Evolutionary conservation across 31 red algal genomes (phyloP).

Genomic region (Bonnemaisonia californica): DNA sequence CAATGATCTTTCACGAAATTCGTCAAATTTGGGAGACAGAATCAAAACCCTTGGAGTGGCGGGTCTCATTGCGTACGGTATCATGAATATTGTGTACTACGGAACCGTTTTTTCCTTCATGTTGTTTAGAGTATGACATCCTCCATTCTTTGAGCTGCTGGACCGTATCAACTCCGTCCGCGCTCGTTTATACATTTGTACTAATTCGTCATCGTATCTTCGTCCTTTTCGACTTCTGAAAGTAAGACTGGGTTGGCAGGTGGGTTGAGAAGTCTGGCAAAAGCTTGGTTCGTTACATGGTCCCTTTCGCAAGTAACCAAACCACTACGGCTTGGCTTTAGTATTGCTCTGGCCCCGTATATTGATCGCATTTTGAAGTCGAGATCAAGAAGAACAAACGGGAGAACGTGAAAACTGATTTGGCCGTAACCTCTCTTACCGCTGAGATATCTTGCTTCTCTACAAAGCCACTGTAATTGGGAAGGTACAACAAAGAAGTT

Average conservation of each 20-base stretch:
- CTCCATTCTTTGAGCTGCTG: too few relatives aligned
- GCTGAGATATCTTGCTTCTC: too few relatives aligned
- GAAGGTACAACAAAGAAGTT: too few relatives aligned
- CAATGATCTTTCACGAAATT: background rate
- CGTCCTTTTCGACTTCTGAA: slow-evolving; percentile 16
- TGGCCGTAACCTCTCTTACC: too few relatives aligned
- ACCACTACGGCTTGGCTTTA: slow-evolving; percentile 67
- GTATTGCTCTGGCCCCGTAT: slow-evolving; percentile 68
- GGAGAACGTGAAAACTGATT: too few relatives aligned
- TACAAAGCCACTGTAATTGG: too few relatives aligned
- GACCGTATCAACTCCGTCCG: too few relatives aligned
- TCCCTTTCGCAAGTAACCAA: slow-evolving; percentile 87
- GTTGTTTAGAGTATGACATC: slow-evolving; percentile 64
- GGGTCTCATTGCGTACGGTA: slow-evolving; percentile 77
- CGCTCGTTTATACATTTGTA: too few relatives aligned
- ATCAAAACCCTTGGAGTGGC: slow-evolving; percentile 70
- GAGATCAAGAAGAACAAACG: background rate
- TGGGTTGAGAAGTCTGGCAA: slow-evolving; percentile 47
- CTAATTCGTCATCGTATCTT: too few relatives aligned
- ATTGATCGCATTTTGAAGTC: slow-evolving; percentile 54
- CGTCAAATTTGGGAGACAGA: slow-evolving; percentile 17
- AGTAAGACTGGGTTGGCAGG: slow-evolving; percentile 38
- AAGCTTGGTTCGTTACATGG: slow-evolving; percentile 89
- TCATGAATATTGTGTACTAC: slow-evolving; percentile 84
- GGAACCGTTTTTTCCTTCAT: slow-evolving; percentile 62